A percentile compares a stretch with the other conserved stretches of the same genome.
Evolutionary conservation across 1,139 yeast genomes (phyloP).

Genomic region (Candida labiduridarum): DNA sequence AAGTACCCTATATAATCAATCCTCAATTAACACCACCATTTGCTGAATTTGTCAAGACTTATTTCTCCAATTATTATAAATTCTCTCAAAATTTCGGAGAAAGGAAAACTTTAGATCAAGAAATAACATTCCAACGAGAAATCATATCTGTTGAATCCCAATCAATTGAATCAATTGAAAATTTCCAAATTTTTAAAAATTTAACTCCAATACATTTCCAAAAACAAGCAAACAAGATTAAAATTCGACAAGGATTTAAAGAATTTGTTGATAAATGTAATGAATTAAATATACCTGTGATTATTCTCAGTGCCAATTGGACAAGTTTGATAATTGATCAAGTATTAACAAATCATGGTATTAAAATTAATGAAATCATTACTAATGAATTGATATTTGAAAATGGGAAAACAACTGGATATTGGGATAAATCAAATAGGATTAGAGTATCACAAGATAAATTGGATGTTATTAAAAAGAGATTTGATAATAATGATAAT

Average conservation of each 20-base stretch:
- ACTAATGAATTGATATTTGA: constrained; percentile 56
- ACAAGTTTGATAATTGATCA: constrained; percentile 50
- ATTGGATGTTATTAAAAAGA: constrained; percentile 25
- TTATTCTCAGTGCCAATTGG: constrained; percentile 69
- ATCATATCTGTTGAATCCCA: constrained; percentile 50
- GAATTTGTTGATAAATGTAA: constrained; percentile 33
- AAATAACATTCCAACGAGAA: constrained; percentile 47
- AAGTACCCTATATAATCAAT: constrained; percentile 47
- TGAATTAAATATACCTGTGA: constrained; percentile 34
- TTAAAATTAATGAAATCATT: constrained; percentile 26
- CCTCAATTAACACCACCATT: constrained; percentile 43
- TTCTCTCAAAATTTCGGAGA: constrained; percentile 25
- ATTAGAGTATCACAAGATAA: constrained; percentile 65
- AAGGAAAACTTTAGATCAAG: constrained; percentile 27
- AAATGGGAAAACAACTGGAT: constrained; percentile 40
- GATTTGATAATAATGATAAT: neutral
- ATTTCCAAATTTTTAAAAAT: constrained; percentile 46
- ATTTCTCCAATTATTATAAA: constrained; percentile 38
- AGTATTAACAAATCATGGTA: constrained; percentile 37
- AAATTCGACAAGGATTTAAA: constrained; percentile 46
- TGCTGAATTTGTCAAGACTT: constrained; percentile 46
- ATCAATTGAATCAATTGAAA: constrained; percentile 51
- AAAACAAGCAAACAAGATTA: constrained; percentile 38
- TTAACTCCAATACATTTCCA: constrained; percentile 34
- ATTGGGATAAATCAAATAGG: constrained; percentile 21